Base-by-base conservation (phyloP, 2,329 filamentous ascomycete genomes). In the Pseudopithomyces chartarum region DNA sequence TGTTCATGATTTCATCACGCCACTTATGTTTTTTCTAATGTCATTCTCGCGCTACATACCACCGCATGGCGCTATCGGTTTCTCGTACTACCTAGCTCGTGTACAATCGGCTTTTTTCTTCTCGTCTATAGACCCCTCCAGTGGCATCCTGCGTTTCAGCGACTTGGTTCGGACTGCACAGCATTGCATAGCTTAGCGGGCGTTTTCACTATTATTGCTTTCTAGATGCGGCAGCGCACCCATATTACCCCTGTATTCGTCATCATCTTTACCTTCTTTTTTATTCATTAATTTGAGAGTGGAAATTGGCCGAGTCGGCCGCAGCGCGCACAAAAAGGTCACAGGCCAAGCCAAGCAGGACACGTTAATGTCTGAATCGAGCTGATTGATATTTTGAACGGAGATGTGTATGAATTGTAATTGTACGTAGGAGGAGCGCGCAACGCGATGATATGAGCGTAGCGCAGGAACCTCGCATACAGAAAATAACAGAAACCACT, bases 141-240 rank as follows among this genome's bases (percentile, higher is more conserved):
- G 49, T 62, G 55, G 57, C 58, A 56, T 50, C 26, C 36, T 47
- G 46, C 45, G 57, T 58, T 56, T 51, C 54, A 61, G 51, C 53
- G 58, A 54, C 56, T 59, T 54, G 51, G 57, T 42, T 50, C 63
- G 54, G 58, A 56, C 54, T 59, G 64, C 61, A 56, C 56, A 58
- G 64, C 61, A 68, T 63, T 56, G 63, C 64, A 68, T 66, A 63
- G 61, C 66, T 63, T 70, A 70, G 72, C 69, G 69, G 72, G 72
- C 68, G 69, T 73, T 71, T 59, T 56, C 32, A n/a, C 17, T 48
- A 10, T 34, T 17, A 23, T 58, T 38, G 46, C 32, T 57, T 46
- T 62, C 49, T 53, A 62, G 47, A 63, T 42, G 44, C 15, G 44
- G 12, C n/a, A 10, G 10, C 29, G 26, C 55, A 45, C 53, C n/a